Conservation (phyloP, 495 filamentous ascomycete species). For the Daldinia grandis region DNA sequence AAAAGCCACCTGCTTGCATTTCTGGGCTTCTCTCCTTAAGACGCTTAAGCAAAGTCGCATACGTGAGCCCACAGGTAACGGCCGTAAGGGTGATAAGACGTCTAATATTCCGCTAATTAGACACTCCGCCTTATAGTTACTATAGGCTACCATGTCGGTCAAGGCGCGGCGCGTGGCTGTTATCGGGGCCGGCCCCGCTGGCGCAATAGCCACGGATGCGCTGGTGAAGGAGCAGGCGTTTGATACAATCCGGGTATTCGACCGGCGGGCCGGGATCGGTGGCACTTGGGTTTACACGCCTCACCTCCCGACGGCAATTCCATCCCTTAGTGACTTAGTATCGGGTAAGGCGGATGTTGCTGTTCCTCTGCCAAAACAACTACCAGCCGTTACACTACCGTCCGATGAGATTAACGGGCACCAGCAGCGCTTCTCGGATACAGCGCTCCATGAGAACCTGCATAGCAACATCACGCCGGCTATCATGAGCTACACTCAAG, state of each 20-base stretch:
- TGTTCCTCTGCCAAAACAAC: slow-evolving; percentile 52
- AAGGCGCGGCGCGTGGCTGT: slow-evolving; percentile 58
- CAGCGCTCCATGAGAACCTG: slow-evolving; percentile 55
- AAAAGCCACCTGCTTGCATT: slow-evolving; percentile 12
- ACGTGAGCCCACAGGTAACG: background rate
- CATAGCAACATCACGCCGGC: slow-evolving; percentile 54
- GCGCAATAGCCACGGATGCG: slow-evolving; percentile 67
- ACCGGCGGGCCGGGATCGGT: slow-evolving; percentile 48
- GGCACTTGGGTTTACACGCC: slow-evolving; percentile 51
- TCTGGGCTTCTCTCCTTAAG: background rate
- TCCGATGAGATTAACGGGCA: slow-evolving; percentile 46
- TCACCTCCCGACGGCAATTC: slow-evolving; percentile 48
- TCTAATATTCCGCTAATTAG: background rate
- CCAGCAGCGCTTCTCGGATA: slow-evolving; percentile 62
- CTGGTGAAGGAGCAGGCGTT: slow-evolving; percentile 67
- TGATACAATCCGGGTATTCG: slow-evolving; percentile 66
- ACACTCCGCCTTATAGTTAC: background rate
- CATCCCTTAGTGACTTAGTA: slow-evolving; percentile 57
- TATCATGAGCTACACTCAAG: slow-evolving; percentile 52
- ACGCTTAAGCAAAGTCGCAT: background rate
- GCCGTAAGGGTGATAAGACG: background rate
- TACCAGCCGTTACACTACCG: slow-evolving; percentile 57
- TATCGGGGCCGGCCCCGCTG: slow-evolving; percentile 67
- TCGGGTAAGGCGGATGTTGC: slow-evolving; percentile 59
- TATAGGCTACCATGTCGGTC: slow-evolving; percentile 15